Evolutionary conservation across 2,329 filamentous ascomycete species (phyloP), one percentile per base, ranked within the genome.

Genomic region (Chrysoporthe deuterocubensis): DNA sequence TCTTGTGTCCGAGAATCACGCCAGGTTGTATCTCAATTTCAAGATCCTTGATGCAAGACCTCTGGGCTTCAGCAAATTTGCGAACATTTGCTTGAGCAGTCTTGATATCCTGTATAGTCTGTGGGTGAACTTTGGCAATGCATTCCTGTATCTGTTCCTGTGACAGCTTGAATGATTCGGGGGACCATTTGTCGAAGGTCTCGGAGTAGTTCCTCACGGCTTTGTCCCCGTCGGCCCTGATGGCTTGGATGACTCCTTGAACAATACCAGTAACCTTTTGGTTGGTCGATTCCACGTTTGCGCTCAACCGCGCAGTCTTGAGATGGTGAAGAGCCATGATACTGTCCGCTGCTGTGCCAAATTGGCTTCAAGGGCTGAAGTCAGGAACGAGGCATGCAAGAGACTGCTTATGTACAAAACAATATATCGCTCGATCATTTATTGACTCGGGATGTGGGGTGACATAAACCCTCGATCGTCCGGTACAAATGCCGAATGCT

Each of bases 21-120:
- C 84, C 84, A 3, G 82, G 83, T 42, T 77, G 74, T 18, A 82
- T 83, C 73, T 86, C 83, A 40, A 85, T 70, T 73, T 86, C 84
- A 67, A 86, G 81, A n/a, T 85, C 84, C 9, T 75, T 77, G 59
- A 86, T 72, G 3, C 77, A 80, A 0, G 77, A 75, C n/a, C 75
- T 74, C 70, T 86, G 83, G 0, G 82, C 83, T 66, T 80, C 70
- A 1, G 84, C 83, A 76, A 86, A 86, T 0, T 71, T 75, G 4
- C 83, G 75, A 4, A 86, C 82, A 73, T 86, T 86, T 13, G 71
- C 68, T 73, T 86, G 84, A 0, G 82, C 84, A 65, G 80, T 74
- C 66, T 75, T 77, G 72, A 80, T 80, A 66, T 79, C 78, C 5
- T 71, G 67, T 62, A 80, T 72, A 0, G 74, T 82, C 72, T 87